Percentiles rank a stretch among this genome's conserved stretches.
Conservation (phyloP, 495 filamentous ascomycete genomes). For the Podospora comata region DNA sequence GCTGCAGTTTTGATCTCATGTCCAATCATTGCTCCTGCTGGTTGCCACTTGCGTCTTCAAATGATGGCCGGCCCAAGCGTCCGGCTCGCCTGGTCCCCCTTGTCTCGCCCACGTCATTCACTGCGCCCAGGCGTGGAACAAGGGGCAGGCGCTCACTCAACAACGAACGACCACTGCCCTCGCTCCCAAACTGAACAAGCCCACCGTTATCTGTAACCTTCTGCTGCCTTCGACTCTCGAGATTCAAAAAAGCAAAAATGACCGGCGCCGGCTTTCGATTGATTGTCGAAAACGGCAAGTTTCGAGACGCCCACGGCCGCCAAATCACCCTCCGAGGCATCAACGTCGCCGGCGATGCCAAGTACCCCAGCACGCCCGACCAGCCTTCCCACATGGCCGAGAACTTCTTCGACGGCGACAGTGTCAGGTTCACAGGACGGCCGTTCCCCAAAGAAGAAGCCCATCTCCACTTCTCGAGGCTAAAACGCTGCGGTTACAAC, state of each 20-base stretch:
- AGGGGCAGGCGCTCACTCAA: not conserved
- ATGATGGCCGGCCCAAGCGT: not conserved
- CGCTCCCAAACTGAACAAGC: not conserved
- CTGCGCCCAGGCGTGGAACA: not conserved
- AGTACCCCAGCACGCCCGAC: constrained; percentile 70
- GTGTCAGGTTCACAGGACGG: constrained; percentile 81
- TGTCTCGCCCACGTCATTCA: constrained; percentile 6
- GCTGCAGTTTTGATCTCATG: not conserved
- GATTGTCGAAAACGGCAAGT: constrained; percentile 75
- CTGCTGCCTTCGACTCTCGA: not conserved
- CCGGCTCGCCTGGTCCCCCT: not conserved
- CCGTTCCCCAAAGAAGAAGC: constrained; percentile 83
- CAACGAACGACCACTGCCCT: not conserved
- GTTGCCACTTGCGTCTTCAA: not conserved
- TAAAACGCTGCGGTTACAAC: constrained; percentile 90
- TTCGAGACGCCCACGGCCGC: constrained; percentile 60
- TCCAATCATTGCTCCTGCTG: not conserved
- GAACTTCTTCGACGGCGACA: constrained; percentile 88
- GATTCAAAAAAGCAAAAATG: constrained; percentile 33
- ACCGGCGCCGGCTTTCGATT: constrained; percentile 51
- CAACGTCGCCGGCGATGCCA: constrained; percentile 63
- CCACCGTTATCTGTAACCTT: not conserved
- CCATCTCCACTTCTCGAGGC: constrained; percentile 78
- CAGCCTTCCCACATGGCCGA: constrained; percentile 74
- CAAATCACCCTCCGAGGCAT: constrained; percentile 60